Conservation (phyloP, 2,329 filamentous ascomycete species). For the Colletotrichum eremochloae region DNA sequence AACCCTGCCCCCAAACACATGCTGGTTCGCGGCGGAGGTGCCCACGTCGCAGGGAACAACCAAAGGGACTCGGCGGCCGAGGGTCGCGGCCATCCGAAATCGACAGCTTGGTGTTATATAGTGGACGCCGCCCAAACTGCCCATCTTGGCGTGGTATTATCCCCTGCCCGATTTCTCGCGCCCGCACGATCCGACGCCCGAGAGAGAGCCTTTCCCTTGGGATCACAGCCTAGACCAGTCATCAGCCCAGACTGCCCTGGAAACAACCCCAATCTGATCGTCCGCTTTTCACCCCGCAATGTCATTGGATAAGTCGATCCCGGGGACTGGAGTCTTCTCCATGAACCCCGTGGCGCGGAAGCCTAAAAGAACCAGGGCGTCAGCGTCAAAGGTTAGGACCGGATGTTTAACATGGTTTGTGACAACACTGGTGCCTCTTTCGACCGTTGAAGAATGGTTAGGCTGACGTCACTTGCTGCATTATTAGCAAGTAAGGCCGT, state of each 20-base stretch:
- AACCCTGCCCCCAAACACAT: constrained; percentile 4
- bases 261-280: background rate
- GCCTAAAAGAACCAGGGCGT: constrained; percentile 34
- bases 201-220: constrained; percentile 1
- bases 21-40: background rate
- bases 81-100: constrained; percentile 8
- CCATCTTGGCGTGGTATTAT: constrained; percentile 15
- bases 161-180: constrained; percentile 20
- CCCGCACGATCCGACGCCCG: constrained; percentile 27
- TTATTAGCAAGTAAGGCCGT: constrained; percentile 37
- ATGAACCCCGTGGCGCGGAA: constrained; percentile 20
- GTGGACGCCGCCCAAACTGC: constrained; percentile 19
- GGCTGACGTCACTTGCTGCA: constrained; percentile 19
- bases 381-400: constrained; percentile 39
- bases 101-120: constrained; percentile 24
- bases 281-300: background rate
- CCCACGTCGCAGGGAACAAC: constrained; percentile 8
- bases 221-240: background rate
- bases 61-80: constrained; percentile 16
- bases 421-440: constrained; percentile 36
- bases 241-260: background rate
- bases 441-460: constrained; percentile 14
- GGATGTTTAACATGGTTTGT: constrained; percentile 42
- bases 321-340: constrained; percentile 36
- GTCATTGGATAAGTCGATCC: constrained; percentile 31